These are phyloP conservation scores for Knufia petricola DNA, from an alignment of 2,329 filamentous ascomycete species.

Conservation along the genomic window DNA sequence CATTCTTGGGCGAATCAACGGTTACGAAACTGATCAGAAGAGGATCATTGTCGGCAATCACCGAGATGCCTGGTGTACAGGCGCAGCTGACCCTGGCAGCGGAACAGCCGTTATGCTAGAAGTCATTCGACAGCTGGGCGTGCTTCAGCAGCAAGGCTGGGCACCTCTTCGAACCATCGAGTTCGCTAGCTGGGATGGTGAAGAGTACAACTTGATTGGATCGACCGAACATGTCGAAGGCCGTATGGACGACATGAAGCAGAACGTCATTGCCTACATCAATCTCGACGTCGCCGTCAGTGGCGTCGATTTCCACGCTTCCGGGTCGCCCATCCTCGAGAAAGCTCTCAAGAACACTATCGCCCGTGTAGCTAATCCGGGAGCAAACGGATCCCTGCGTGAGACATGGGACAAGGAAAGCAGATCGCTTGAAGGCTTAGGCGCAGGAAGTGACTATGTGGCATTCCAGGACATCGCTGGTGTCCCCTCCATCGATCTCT, in stretches of 20 bases:
- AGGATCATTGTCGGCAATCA: conserved; percentile 87
- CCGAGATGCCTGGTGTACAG: conserved; percentile 85
- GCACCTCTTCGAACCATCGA: conserved; percentile 86
- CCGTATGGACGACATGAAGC: conserved; percentile 61
- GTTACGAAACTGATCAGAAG: conserved; percentile 74
- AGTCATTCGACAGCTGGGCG: conserved; percentile 72
- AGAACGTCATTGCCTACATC: conserved; percentile 73
- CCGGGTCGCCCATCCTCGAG: conserved; percentile 71
- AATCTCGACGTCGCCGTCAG: conserved; percentile 80
- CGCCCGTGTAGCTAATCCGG: conserved; percentile 62
- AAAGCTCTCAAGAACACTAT: conserved; percentile 63
- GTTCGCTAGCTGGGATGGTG: conserved; percentile 93
- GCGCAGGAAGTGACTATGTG: conserved; percentile 70
- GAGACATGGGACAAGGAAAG: conserved; percentile 63
- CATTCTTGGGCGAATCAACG: conserved; percentile 71
- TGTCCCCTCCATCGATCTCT: conserved; percentile 75
- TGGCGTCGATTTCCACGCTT: conserved; percentile 64
- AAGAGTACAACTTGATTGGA: conserved; percentile 86
- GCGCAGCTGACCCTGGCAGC: conserved; percentile 73
- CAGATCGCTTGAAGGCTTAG: conserved; percentile 56
- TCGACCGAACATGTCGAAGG: conserved; percentile 93
- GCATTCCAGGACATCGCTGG: conserved; percentile 88
- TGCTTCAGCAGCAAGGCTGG: conserved; percentile 70
- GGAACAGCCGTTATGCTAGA: conserved; percentile 90
- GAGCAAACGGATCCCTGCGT: conserved; percentile 59